Percentiles rank a stretch among this genome's conserved stretches.
Evolutionary conservation across 331 rosid genomes (phyloP).

Genomic region (Spiraea crenata): DNA sequence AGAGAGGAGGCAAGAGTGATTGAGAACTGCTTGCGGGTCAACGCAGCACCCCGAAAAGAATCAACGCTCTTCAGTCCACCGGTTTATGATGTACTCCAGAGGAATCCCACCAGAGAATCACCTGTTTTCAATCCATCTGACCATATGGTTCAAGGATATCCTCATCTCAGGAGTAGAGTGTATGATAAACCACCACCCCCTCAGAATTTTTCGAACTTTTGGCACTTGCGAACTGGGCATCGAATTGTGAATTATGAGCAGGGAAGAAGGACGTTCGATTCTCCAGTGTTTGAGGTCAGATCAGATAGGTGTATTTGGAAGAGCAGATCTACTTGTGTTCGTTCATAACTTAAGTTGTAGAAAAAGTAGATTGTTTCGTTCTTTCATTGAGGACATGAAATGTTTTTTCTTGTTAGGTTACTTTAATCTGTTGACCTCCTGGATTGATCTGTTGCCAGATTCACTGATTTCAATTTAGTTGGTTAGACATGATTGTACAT

Average conservation of each 20-base stretch:
- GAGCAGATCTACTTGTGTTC: conserved; percentile 56
- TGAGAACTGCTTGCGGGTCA: conserved; percentile 57
- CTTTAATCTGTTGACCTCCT: not conserved
- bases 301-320: conserved; percentile 39
- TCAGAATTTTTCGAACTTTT: conserved; percentile 4
- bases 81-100: conserved; percentile 21
- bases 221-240: conserved; percentile 48
- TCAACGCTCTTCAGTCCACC: conserved; percentile 36
- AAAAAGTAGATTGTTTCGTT: conserved; percentile 5
- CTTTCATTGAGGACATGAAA: not conserved
- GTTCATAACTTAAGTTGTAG: conserved; percentile 22
- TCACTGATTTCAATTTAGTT: not conserved
- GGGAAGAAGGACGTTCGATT: conserved; percentile 34
- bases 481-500: not conserved
- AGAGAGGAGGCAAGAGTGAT: conserved; percentile 72
- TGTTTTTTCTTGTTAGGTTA: not conserved
- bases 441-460: not conserved
- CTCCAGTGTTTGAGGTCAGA: conserved; percentile 65
- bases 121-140: conserved; percentile 83
- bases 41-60: conserved; percentile 45
- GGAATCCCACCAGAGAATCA: conserved; percentile 50
- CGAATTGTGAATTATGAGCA: conserved; percentile 30
- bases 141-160: conserved; percentile 60
- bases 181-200: conserved; percentile 24
- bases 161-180: conserved; percentile 49